Evolutionary conservation across 192 early-diverging fungal genomes (phyloP), one percentile per base, ranked within the genome.

Genomic region (Entomortierella parvispora): DNA sequence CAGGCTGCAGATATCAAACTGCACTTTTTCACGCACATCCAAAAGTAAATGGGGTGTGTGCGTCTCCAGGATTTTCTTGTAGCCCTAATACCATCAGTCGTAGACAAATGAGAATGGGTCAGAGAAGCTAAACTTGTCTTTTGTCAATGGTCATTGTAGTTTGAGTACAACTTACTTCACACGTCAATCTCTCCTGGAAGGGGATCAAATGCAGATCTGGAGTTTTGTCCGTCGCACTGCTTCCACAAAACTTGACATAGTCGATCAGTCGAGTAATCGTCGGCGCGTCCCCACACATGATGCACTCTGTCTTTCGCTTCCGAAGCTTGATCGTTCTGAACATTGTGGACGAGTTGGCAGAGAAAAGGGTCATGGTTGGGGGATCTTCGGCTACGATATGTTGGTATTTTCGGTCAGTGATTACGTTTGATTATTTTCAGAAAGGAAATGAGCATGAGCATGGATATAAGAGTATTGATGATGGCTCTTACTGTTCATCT

Each of bases 191-290:
- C 33, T 71, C 69, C 2, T 67, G n/a, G 32, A 71, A 58, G 11
- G 52, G 54, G 18, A 69, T 58, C 45, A 63, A 34, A 28, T 72
- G 45, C 22, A 59, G 25, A 49, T 67, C 47, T 11, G 65, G 71
- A 14, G 89, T 89, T 72, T 93, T 92, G 79, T 97, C 94, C 29
- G 84, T 85, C 2, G 92, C 88, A n/a, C 83, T 86, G 8, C 88
- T 69, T 18, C 93, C 93, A 82, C 97, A 99, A 56, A 97, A 97
- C 20, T 91, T 88, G 20, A 91, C 92, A 82, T 99, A 99, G 64
- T 99, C 95, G n/a, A 92, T 91, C 18, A 96, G 82, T 65, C 89
- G 69, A 0, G 83, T 92, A 26, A 98, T 88, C 0, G 89, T 92
- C 5, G 97, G 95, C 0, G 85, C 51, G 25, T 96, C 89, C 8